Evolutionary conservation across 2,329 filamentous ascomycete species (phyloP), one percentile per base, ranked within the genome.

Genomic region (Teratosphaeria gauchensis): DNA sequence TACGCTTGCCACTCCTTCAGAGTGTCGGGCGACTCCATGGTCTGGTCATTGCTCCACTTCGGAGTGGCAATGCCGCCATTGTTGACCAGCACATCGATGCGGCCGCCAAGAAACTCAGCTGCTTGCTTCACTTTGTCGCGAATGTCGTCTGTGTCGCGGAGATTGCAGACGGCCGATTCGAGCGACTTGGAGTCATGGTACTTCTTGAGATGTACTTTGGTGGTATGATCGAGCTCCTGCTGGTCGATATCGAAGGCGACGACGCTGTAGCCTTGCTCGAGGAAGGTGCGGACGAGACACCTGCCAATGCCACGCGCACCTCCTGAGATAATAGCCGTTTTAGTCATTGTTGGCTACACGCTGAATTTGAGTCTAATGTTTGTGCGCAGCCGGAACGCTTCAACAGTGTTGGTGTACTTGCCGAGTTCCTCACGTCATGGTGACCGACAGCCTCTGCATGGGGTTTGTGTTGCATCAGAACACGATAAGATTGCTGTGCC

Each of bases 181-280:
- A 71, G 32, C 9, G 57, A 16, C 3, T 59, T 54, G 8, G 61
- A 46, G 19, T 64, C 62, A 31, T 55, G 38, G 62, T 62, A 72
- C 54, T 60, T 59, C 55, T 60, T 69, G 54, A 65, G 70, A 14
- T 74, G 67, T 0, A 68, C 55, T 11, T 59, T 56, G 1, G 65
- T 64, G 3, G 71, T 73, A 64, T 76, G 68, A 16, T 66, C 59
- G 48, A 76, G 69, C 61, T 76, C 74, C 3, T 62, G 58, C 54
- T 68, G 62, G 61, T 75, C 70, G 53, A 70, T 72, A 64, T 76
- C 74, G 33, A 76, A 60, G n/a, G 75, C 65, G 56, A 71, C 74
- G 60, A 76, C 73, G 24, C 69, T 68, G 65, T 75, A 72, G 57
- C 72, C 72, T 19, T 60, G 60, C 46, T 68, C 63, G 28, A 76